Base-by-base conservation (phyloP, 2,329 filamentous ascomycete genomes). In the Aureobasidium mangrovei region DNA sequence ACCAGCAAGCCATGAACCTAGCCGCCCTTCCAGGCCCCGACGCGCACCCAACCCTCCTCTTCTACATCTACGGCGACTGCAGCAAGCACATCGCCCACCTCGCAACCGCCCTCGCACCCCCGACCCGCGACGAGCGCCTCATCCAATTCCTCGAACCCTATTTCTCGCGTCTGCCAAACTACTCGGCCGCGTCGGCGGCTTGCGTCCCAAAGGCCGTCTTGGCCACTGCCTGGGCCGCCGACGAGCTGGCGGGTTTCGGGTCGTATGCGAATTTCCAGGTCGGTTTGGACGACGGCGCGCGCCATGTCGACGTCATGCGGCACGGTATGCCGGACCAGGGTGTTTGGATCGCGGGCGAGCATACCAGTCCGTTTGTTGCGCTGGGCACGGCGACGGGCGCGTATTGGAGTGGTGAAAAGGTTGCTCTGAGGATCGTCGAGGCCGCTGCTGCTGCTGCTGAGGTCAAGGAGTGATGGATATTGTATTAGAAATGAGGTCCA, bases 361-460 rank as follows among this genome's bases (percentile, higher is more conserved):
- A 95, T 70, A 95, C 89, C 26, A 85, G 88, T 53, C 90, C 91
- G 4, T 95, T 95, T 72, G 83, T 94, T 29, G 90, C 87, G 8
- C 69, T 96, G 58, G 91, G 91, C 0, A 96, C 91, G 4, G 86
- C 85, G 9, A 94, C 89, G 0, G 91, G 91, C 0, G 91, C 91
- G 8, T 96, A 89, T 68, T 95, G 88, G 88, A 89, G 86, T 66
- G 91, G 91, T 1, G 88, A 95, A 72, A 79, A 78, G 24, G 86
- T 90, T 33, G 90, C 79, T 1, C 78, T 74, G 66, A 79, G 83
- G 64, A 80, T 90, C 27, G 35, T 53, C 24, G 48, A 49, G 31
- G 36, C n/a, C 3, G 29, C 18, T 35, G 44, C 18, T 27, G 42
- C 4, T 7, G 24, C 1, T 27, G 45, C 8, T 9, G 29, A 39